Conservation (phyloP, 345 rosid species). For the Leavenworthia alabamica region DNA sequence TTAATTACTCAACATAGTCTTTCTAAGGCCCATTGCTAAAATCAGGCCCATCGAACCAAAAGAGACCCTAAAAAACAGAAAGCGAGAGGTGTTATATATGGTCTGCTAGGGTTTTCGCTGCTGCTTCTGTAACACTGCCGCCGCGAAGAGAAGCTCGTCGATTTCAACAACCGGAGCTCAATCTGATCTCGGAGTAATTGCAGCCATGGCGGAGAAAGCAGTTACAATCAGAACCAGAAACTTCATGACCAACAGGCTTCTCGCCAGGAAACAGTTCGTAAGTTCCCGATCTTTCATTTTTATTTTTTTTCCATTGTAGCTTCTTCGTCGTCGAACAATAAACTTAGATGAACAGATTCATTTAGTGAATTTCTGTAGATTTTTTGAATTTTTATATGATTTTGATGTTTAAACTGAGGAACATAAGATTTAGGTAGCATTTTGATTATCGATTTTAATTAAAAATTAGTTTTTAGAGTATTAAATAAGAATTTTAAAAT, state of each 20-base stretch:
- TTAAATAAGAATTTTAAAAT: neutral
- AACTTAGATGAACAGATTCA: neutral
- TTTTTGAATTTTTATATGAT: too few species aligned
- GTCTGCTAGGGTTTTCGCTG: conserved; percentile 12
- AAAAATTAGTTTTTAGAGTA: too few species aligned
- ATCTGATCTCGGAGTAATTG: conserved; percentile 10
- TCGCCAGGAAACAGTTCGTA: conserved; percentile 93
- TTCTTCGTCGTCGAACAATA: neutral
- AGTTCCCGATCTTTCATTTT: conserved; percentile 17
- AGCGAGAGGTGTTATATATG: conserved; percentile 6
- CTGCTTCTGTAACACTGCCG: neutral
- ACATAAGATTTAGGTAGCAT: neutral
- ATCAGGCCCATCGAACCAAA: neutral
- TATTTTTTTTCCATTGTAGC: neutral
- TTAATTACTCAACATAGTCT: too few species aligned
- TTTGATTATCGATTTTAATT: neutral
- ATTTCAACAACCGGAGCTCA: conserved; percentile 8
- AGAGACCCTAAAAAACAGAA: conserved; percentile 19
- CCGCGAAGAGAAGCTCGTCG: conserved; percentile 10
- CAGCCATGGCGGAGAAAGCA: conserved; percentile 80
- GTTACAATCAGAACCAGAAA: conserved; percentile 81
- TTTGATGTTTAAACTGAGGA: neutral
- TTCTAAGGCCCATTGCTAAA: neutral
- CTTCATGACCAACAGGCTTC: conserved; percentile 98
- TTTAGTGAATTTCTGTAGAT: too few species aligned